Evolutionary conservation across 2,329 filamentous ascomycete genomes (phyloP), one percentile per base, ranked within the genome.

Genomic region (Colletotrichum cordylinicola): DNA sequence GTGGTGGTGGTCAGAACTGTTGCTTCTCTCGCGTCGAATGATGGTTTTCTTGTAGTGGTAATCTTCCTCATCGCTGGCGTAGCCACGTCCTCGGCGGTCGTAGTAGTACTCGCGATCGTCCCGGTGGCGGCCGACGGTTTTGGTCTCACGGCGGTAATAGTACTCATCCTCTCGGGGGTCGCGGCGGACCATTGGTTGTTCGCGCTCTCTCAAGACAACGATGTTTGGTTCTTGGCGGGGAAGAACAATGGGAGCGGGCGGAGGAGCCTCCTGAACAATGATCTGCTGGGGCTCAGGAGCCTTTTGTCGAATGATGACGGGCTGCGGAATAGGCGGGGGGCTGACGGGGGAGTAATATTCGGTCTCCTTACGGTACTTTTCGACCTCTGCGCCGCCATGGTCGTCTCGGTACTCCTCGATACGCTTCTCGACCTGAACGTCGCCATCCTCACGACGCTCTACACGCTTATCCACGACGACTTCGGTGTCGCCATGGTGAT

Each of bases 301-400:
- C 67, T 88, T 87, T 79, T 90, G 88, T 67, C 90, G 90, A 77
- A 92, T 91, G 70, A 92, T 86, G 75, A 92, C 88, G 7, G 90
- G 90, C 6, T 75, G 75, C 6, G 81, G 85, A 8, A 79, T 72
- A 6, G 86, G 87, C 12, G 87, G 83, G 15, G 89, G 88, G 27
- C 90, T 86, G 31, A 87, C 85, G 4, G 88, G 88, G 60, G 88
- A 85, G 79, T 90, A 93, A 81, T 92, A 93, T 78, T 93, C 91
- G 4, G 90, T 91, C 81, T 93, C 91, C 81, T 89, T 90, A 79
- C 89, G 89, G 80, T 91, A 92, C 80, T 87, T 88, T 81, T 93
- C 91, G 56, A 92, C 80, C 21, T 92, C 89, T 72, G 85, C 86
- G 60, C 86, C 86, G 27, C 70, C 70, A n/a, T 82, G 79, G 29